Evolutionary conservation across 495 filamentous ascomycete genomes (phyloP).

Genomic region (Stereocaulon alpinum): DNA sequence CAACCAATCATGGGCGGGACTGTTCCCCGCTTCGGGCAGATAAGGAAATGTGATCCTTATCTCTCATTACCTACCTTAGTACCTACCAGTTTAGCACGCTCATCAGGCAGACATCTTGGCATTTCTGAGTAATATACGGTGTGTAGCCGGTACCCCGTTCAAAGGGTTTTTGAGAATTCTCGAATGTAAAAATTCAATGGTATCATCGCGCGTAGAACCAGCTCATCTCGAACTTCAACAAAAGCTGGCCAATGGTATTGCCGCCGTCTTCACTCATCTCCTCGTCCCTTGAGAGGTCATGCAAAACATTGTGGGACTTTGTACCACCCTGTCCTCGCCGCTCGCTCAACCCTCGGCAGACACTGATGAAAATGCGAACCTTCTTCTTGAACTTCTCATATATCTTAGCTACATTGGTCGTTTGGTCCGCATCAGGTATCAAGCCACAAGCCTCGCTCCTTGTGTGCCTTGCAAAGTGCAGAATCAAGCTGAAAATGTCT

Average conservation of each 20-base stretch:
- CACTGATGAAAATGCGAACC: slow-evolving; percentile 16
- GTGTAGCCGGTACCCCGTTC: background rate
- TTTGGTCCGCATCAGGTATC: background rate
- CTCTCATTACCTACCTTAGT: too few species aligned
- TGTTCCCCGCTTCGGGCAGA: too few species aligned
- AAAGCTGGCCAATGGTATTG: slow-evolving; percentile 18
- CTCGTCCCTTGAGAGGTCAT: background rate
- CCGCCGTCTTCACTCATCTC: slow-evolving; percentile 10
- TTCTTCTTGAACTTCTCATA: slow-evolving; percentile 20
- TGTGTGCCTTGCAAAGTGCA: slow-evolving; percentile 46
- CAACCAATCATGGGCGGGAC: too few species aligned
- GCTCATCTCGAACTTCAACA: slow-evolving; percentile 20
- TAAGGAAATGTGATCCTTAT: too few species aligned
- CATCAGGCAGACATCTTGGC: background rate
- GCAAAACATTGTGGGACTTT: background rate
- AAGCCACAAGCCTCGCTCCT: background rate
- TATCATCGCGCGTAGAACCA: slow-evolving; percentile 19
- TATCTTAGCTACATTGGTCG: background rate
- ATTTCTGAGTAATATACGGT: background rate
- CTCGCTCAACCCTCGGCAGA: slow-evolving; percentile 21
- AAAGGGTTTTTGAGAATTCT: background rate
- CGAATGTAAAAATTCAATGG: background rate
- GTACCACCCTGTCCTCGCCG: slow-evolving; percentile 7
- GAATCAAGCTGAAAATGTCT: slow-evolving; percentile 60
- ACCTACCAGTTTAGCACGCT: background rate